Evolutionary conservation across 768 basidiomycete genomes (phyloP), one percentile per base, ranked within the genome.

Genomic region (Boletus bicolor): DNA sequence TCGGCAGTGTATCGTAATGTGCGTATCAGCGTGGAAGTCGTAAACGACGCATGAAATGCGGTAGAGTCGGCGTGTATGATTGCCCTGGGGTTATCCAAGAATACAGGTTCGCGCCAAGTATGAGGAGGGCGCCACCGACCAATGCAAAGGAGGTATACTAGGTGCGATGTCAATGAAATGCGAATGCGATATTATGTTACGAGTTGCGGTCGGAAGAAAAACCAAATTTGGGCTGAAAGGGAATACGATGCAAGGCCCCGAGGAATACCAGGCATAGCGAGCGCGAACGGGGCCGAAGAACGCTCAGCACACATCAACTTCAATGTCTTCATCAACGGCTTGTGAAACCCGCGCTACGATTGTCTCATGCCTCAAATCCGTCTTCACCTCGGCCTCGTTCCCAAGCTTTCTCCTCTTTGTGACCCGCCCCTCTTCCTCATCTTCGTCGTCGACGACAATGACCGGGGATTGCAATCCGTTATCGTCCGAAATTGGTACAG

Each of bases 381-480:
- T 41, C 53, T 28, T 30, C 21, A 38, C 21, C 19, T 50, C 53
- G 38, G 14, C 42, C 21, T 55, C 43, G 32, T 52, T 60, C 26
- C 61, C 69, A 38, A 77, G 58, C 52, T 69, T 68, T 64, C 86
- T 77, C 59, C 80, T 80, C 72, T 87, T 89, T 50, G 73, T 66
- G 30, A 72, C 77, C 43, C 85, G 83, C 36, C 75, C 78, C 44
- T 82, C 77, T 38, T 80, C 78, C 35, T 62, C 58, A 26, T 79
- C 79, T 51, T 86, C 85, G n/a, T 87, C 75, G 37, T 73, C 86
- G 34, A 85, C 75, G 44, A 84, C 72, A 41, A 87, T 74, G 35
- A 84, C 79, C n/a, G 85, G 81, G 78, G 17, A 77, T 76, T 17
- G 77, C 55, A 60, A 74, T 38, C 64, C 68, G 47, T 28, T 45